Percentiles rank a stretch among this genome's conserved stretches.
These are phyloP conservation scores for Hondaea fermentalgiana DNA, from an alignment of 108 stramenopile genomes.

Conservation along the genomic window DNA sequence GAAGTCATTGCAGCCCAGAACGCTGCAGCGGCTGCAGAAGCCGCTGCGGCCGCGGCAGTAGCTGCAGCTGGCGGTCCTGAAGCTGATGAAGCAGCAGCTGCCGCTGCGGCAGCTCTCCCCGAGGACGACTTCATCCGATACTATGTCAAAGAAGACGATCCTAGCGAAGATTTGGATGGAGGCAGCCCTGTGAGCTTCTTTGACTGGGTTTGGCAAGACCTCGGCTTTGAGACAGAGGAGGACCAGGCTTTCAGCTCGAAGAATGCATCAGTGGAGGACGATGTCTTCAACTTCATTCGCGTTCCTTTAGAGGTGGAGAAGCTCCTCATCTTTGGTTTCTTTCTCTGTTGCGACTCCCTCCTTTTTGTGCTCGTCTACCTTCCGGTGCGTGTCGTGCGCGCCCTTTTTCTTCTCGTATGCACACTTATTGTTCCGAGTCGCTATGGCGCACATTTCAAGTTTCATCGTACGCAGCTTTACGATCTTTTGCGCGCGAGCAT, in stretches of 20 bases:
- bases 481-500: conserved; percentile 70
- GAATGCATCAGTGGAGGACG: conserved; percentile 47
- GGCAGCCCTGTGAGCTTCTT: neutral
- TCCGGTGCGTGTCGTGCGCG: conserved; percentile 49
- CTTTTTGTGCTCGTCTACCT: conserved; percentile 79
- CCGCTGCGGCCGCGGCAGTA: neutral
- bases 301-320: conserved; percentile 77
- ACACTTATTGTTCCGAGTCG: conserved; percentile 18
- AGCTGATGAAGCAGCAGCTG: neutral
- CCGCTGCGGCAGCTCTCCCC: neutral
- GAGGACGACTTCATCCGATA: conserved; percentile 10
- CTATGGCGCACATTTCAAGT: neutral
- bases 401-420: conserved; percentile 16
- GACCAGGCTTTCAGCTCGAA: neutral
- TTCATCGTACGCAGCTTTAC: conserved; percentile 63
- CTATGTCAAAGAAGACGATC: conserved; percentile 6
- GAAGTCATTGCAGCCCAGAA: neutral
- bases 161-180: neutral
- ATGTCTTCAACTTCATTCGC: conserved; percentile 86
- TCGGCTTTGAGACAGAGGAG: neutral
- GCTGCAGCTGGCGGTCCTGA: neutral
- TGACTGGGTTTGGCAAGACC: neutral
- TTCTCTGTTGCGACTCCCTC: conserved; percentile 83
- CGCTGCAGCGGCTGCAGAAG: neutral
- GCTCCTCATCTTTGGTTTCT: conserved; percentile 74